Conservation (phyloP, 148 eudicot species). For the Chenopodium album region DNA sequence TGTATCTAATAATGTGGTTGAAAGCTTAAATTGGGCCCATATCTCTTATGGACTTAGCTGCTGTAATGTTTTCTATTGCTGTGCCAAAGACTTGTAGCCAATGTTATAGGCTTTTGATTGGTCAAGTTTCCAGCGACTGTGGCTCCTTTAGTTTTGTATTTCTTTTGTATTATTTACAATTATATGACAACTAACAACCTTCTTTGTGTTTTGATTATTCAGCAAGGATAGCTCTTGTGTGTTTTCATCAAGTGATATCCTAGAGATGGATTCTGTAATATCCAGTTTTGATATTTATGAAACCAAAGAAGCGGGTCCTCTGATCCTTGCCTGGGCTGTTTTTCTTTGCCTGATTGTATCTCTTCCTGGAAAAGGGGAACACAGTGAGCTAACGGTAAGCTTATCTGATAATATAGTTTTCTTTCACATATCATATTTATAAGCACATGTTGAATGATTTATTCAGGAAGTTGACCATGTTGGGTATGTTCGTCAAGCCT, state of each 20-base stretch:
- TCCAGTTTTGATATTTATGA: constrained; percentile 60
- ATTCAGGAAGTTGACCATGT: constrained; percentile 86
- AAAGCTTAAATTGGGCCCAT: background rate
- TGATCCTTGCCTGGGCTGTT: constrained; percentile 87
- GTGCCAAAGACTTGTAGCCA: background rate
- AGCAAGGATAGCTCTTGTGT: constrained; percentile 67
- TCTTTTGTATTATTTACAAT: background rate
- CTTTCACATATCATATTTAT: background rate
- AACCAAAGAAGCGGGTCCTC: constrained; percentile 74
- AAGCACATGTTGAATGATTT: constrained; percentile 17
- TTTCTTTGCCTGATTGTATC: constrained; percentile 82
- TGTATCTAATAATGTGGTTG: background rate
- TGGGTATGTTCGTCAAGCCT: constrained; percentile 86
- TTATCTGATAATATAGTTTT: constrained; percentile 6
- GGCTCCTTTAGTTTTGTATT: background rate
- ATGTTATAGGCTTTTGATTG: background rate
- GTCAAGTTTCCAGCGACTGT: background rate
- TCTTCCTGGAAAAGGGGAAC: constrained; percentile 65
- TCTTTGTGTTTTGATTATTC: constrained; percentile 16
- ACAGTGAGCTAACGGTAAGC: constrained; percentile 52
- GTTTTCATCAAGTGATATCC: constrained; percentile 63
- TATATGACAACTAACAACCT: background rate
- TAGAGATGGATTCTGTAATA: constrained; percentile 66
- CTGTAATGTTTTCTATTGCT: background rate
- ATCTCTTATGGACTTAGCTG: background rate